Evolutionary conservation across 2,329 filamentous ascomycete genomes (phyloP).

Genomic region (Metarhizium brunneum): DNA sequence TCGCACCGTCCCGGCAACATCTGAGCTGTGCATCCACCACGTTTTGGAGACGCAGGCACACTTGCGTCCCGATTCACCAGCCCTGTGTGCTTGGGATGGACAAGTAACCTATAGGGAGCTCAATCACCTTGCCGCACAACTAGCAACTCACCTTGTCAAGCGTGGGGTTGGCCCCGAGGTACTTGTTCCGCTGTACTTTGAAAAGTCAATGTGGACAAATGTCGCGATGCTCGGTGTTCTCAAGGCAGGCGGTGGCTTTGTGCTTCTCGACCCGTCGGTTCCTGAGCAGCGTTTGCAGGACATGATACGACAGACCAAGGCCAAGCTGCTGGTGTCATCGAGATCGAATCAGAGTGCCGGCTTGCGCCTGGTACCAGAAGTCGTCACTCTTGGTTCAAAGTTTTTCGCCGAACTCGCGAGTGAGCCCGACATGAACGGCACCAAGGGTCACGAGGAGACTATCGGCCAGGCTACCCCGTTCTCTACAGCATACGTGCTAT

Average conservation of each 20-base stretch:
- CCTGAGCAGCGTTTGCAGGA: slow-evolving; percentile 5
- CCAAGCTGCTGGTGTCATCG: too few relatives aligned
- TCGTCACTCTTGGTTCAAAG: too few relatives aligned
- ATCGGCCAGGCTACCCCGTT: not conserved
- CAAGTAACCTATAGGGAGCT: too few relatives aligned
- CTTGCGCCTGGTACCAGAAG: too few relatives aligned
- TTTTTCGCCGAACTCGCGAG: too few relatives aligned
- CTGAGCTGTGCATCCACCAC: not conserved
- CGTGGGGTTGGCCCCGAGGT: not conserved
- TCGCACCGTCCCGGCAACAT: not conserved
- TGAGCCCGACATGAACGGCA: too few relatives aligned
- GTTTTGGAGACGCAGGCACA: not conserved
- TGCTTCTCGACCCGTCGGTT: slow-evolving; percentile 13
- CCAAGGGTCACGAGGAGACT: too few relatives aligned
- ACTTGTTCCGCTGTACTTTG: slow-evolving; percentile 14
- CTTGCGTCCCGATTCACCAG: not conserved
- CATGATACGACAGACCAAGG: too few relatives aligned
- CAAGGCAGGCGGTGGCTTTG: slow-evolving; percentile 17
- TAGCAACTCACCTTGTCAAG: not conserved
- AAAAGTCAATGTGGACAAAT: slow-evolving; percentile 13
- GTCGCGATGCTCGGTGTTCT: slow-evolving; percentile 14
- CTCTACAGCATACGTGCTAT: not conserved
- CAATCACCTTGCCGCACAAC: too few relatives aligned
- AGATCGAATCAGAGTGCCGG: too few relatives aligned
- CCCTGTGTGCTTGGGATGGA: not conserved